These are phyloP conservation scores for Cercospora nicotianae DNA, from an alignment of 2,329 filamentous ascomycete species.

Conservation along the genomic window DNA sequence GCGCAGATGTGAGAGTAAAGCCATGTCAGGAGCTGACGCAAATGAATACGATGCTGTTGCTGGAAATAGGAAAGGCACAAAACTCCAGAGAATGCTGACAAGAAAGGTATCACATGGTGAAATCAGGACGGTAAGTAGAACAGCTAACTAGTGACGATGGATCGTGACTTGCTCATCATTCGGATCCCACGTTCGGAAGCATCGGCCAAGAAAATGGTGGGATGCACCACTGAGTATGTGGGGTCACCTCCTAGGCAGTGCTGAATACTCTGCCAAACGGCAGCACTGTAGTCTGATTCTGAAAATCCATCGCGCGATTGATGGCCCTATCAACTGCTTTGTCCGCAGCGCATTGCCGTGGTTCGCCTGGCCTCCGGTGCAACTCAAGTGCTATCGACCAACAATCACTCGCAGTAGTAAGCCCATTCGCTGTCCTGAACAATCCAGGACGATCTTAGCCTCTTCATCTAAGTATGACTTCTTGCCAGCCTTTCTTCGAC, in stretches of 20 bases:
- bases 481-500: slow-evolving; percentile 46
- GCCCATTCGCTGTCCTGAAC: slow-evolving; percentile 35
- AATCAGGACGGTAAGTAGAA: slow-evolving; percentile 5
- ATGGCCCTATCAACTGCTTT: not conserved
- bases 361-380: not conserved
- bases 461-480: slow-evolving; percentile 39
- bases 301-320: not conserved
- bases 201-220: slow-evolving; percentile 12
- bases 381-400: slow-evolving; percentile 1
- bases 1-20: slow-evolving; percentile 28
- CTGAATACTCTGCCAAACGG: not conserved
- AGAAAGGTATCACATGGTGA: slow-evolving; percentile 15
- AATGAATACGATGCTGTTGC: not conserved
- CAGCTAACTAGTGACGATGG: slow-evolving; percentile 3
- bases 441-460: slow-evolving; percentile 38
- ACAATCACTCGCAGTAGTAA: slow-evolving; percentile 18
- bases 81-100: slow-evolving; percentile 9
- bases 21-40: slow-evolving; percentile 11
- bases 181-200: slow-evolving; percentile 5
- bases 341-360: not conserved
- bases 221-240: not conserved
- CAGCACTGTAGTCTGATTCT: not conserved
- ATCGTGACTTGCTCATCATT: slow-evolving; percentile 2
- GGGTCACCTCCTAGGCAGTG: not conserved
- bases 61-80: not conserved